Evolutionary conservation across 2,329 filamentous ascomycete genomes (phyloP).

Genomic region (Rugonectria rugulosa): DNA sequence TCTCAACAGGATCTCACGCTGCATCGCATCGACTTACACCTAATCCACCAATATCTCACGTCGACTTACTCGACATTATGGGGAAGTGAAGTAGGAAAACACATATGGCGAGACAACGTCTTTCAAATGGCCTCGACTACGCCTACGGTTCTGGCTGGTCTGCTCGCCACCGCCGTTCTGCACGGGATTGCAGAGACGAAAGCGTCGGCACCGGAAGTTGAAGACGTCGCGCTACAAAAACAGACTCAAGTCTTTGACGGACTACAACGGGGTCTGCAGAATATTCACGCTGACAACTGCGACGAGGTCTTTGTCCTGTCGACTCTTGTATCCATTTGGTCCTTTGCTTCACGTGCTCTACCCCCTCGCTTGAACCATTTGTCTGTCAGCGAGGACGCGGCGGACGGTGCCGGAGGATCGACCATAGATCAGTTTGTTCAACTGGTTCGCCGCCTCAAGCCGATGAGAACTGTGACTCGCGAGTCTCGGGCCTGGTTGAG

Average conservation of each 20-base stretch:
- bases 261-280: slow-evolving; percentile 11
- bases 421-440: slow-evolving; percentile 8
- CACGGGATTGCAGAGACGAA: slow-evolving; percentile 11
- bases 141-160: slow-evolving; percentile 19
- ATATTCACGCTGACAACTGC: slow-evolving; percentile 5
- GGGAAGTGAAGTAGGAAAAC: slow-evolving; percentile 17
- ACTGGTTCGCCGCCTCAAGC: slow-evolving; percentile 3
- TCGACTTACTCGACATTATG: slow-evolving; percentile 23
- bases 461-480: background rate
- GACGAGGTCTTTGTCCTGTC: slow-evolving; percentile 17
- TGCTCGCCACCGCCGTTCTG: slow-evolving; percentile 27
- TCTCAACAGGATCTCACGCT: background rate
- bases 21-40: slow-evolving; percentile 18
- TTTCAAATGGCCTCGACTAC: slow-evolving; percentile 23
- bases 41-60: slow-evolving; percentile 26
- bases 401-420: background rate
- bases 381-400: background rate
- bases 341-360: slow-evolving; percentile 23
- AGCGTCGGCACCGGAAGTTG: background rate
- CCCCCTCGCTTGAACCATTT: slow-evolving; percentile 21
- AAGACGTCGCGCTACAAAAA: slow-evolving; percentile 13
- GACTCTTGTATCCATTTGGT: slow-evolving; percentile 27
- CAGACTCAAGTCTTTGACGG: slow-evolving; percentile 20
- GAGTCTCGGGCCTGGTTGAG: slow-evolving; percentile 1
- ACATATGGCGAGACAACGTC: slow-evolving; percentile 28